Conservation (phyloP, 2,329 filamentous ascomycete species). For the Ophiobolus disseminans region DNA sequence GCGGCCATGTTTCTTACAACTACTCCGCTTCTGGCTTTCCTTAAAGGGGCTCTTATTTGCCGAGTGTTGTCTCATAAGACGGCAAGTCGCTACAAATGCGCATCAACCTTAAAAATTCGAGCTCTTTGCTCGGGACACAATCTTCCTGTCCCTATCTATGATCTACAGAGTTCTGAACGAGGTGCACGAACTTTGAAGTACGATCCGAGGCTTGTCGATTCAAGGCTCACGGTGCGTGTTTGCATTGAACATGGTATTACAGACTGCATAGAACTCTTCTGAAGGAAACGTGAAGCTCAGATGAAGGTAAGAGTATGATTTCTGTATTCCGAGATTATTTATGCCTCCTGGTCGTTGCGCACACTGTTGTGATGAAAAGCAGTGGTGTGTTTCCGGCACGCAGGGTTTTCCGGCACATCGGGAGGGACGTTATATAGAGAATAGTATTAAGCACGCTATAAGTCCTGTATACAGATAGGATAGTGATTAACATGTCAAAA, state of each 20-base stretch:
- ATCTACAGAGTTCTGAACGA: background rate
- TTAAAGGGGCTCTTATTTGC: background rate
- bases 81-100: background rate
- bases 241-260: background rate
- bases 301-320: background rate
- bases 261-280: background rate
- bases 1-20: background rate
- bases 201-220: background rate
- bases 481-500: no score
- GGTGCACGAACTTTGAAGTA: background rate
- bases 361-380: background rate
- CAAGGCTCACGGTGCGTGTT: background rate
- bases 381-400: background rate
- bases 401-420: background rate
- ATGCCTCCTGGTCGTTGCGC: background rate
- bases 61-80: background rate
- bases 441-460: no score
- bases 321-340: background rate
- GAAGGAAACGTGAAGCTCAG: background rate
- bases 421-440: background rate
- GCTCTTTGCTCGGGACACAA: background rate
- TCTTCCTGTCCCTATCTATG: background rate
- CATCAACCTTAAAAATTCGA: background rate
- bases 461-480: no score
- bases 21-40: background rate